These are phyloP conservation scores for Cochlearia excelsa DNA, from an alignment of 345 rosid genomes.

Conservation along the genomic window DNA sequence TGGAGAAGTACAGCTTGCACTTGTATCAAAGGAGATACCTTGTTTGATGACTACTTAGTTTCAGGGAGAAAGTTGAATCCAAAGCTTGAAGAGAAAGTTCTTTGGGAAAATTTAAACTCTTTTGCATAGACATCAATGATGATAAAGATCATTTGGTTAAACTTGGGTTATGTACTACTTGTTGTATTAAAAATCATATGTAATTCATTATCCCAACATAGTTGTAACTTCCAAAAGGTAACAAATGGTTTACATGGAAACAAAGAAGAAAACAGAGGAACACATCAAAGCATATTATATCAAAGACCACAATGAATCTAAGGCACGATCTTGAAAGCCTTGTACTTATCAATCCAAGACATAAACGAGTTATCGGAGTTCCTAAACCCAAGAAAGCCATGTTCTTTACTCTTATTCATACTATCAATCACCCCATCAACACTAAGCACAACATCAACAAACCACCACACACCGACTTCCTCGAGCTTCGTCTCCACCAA, in stretches of 20 bases:
- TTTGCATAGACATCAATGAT: too few species aligned
- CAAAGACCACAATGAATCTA: conserved; percentile 35
- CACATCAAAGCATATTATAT: too few species aligned
- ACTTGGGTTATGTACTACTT: not conserved
- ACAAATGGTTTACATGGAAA: conserved; percentile 11
- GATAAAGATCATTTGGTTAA: too few species aligned
- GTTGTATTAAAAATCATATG: conserved; percentile 17
- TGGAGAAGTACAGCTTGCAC: conserved; percentile 69
- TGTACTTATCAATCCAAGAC: conserved; percentile 74
- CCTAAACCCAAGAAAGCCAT: conserved; percentile 84
- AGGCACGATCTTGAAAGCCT: conserved; percentile 73
- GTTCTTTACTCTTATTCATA: conserved; percentile 84
- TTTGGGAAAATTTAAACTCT: too few species aligned
- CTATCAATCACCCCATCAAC: conserved; percentile 33
- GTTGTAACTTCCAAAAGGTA: not conserved
- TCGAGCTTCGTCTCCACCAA: conserved; percentile 50
- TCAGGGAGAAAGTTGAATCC: conserved; percentile 42
- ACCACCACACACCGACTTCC: conserved; percentile 73
- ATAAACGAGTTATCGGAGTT: conserved; percentile 71
- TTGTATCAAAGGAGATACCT: conserved; percentile 61
- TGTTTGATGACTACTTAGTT: conserved; percentile 44
- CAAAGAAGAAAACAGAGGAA: too few species aligned
- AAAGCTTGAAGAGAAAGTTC: too few species aligned
- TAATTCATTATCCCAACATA: too few species aligned
- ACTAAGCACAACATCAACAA: conserved; percentile 42